Evolutionary conservation across 2,329 filamentous ascomycete species (phyloP), one percentile per base, ranked within the genome.

Genomic region (Calonectria montana): DNA sequence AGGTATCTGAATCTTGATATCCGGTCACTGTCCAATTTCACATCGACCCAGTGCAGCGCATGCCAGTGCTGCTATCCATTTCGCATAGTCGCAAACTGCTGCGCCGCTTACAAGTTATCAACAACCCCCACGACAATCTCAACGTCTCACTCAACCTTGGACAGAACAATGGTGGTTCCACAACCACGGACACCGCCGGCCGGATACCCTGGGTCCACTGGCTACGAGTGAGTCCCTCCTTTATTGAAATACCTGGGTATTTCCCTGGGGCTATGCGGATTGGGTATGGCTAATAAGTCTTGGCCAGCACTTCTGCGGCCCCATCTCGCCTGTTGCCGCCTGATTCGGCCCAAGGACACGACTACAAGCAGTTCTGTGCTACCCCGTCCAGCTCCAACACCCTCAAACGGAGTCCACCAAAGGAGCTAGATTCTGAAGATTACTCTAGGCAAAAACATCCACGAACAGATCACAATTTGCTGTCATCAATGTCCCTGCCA

Each of bases 121-220:
- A 27, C 63, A 66, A 53, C 65, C 65, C 65, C 65, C 65, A 68
- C 65, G 39, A 41, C 39, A 62, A 31, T 64, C 21, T 65, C 61
- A 47, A 65, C 41, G 15, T 59, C 4, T 29, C 29, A 48, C 4
- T 29, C 29, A 48, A 45, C n/a, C 35, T 31, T 15, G 25, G 53
- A 27, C 43, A 18, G 23, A 37, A 39, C 31, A 31, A 69, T 65
- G 67, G 29, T 31, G 61, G 55, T 31, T 59, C 61, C 67, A 65
- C 67, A 45, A 23, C 50, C 47, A n/a, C 39, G 45, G 43, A 39
- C 45, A 65, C 61, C 21, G 29, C 23, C 35, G 29, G 35, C 61
- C 41, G 61, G 41, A 16, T 41, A 21, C 23, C 39, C 41, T 21
- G 39, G 61, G 67, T 21, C 48, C 48, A 48, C 50, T 35, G 61